Evolutionary conservation across 2,329 filamentous ascomycete species (phyloP).

Genomic region (Trichoderma sp.): DNA sequence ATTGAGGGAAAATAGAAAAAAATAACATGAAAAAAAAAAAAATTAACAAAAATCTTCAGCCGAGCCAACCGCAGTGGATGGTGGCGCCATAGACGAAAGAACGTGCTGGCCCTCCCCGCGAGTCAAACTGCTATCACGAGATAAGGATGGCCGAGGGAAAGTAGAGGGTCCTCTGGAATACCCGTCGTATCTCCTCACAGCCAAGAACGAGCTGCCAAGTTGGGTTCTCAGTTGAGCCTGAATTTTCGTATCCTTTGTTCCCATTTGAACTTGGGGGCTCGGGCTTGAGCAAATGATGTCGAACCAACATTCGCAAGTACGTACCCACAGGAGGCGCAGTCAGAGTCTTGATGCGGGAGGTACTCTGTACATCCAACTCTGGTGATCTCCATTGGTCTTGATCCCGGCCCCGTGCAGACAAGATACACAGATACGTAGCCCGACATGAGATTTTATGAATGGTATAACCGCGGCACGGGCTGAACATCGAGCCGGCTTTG

Average conservation of each 20-base stretch:
- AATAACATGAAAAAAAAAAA: not conserved
- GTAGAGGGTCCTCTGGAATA: not conserved
- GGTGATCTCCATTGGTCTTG: slow-evolving; percentile 9
- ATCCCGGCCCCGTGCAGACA: not conserved
- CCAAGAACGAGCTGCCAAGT: not conserved
- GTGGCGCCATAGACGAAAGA: slow-evolving; percentile 2
- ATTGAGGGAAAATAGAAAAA: not conserved
- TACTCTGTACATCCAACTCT: slow-evolving; percentile 10
- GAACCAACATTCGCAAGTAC: slow-evolving; percentile 1
- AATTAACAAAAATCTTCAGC: slow-evolving; percentile 8
- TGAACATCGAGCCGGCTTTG: slow-evolving; percentile 2
- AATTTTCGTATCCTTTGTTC: slow-evolving; percentile 6
- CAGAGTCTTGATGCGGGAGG: not conserved
- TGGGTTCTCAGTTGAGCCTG: slow-evolving; percentile 12
- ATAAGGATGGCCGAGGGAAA: not conserved
- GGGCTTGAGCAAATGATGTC: not conserved
- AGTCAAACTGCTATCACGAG: slow-evolving; percentile 13
- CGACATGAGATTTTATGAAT: slow-evolving; percentile 1
- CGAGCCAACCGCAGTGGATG: slow-evolving; percentile 21
- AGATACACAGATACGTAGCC: not conserved
- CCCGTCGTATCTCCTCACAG: not conserved
- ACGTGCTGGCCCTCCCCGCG: slow-evolving; percentile 9
- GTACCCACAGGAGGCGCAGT: slow-evolving; percentile 12
- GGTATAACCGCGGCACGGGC: not conserved
- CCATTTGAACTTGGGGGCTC: slow-evolving; percentile 2